These are phyloP conservation scores for Globisporangium heterothallicum DNA, from an alignment of 352 stramenopile genomes.

Conservation along the genomic window DNA sequence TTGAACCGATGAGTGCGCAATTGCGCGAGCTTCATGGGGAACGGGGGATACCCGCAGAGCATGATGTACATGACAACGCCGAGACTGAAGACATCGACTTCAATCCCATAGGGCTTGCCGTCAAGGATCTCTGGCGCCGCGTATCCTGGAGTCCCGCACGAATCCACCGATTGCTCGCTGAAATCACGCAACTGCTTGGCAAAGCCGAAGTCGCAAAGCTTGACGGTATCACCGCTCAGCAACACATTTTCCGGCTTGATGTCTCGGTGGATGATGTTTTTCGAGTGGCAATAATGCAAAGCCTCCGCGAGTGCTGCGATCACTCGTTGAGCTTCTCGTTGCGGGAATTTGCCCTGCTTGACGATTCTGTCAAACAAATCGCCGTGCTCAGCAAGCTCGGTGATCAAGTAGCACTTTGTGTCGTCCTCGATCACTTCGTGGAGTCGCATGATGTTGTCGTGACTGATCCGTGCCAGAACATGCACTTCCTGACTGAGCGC, in stretches of 20 bases:
- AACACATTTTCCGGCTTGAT: slow-evolving; percentile 87
- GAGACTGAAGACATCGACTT: slow-evolving; percentile 87
- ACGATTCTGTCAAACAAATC: slow-evolving; percentile 86
- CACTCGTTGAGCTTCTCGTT: slow-evolving; percentile 63
- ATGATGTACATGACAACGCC: slow-evolving; percentile 88
- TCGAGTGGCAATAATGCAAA: slow-evolving; percentile 90
- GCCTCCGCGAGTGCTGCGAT: slow-evolving; percentile 77
- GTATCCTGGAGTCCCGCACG: slow-evolving; percentile 81
- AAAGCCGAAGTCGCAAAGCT: slow-evolving; percentile 86
- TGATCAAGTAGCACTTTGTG: slow-evolving; percentile 96
- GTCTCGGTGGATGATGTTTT: slow-evolving; percentile 82
- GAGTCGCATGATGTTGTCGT: slow-evolving; percentile 88
- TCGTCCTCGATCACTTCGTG: slow-evolving; percentile 94
- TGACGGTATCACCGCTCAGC: slow-evolving; percentile 65
- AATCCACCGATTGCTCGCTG: slow-evolving; percentile 68
- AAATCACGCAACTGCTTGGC: slow-evolving; percentile 57
- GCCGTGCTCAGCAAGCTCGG: slow-evolving; percentile 92
- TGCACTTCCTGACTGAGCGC: slow-evolving; percentile 70
- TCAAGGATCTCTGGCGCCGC: slow-evolving; percentile 81
- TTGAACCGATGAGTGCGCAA: slow-evolving; percentile 79
- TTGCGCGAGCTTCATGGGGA: slow-evolving; percentile 85
- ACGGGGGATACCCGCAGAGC: slow-evolving; percentile 82
- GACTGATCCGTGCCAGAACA: slow-evolving; percentile 65
- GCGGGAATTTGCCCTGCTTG: slow-evolving; percentile 69
- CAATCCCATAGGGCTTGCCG: slow-evolving; percentile 71